phyloP scores from a whole-genome alignment of 768 basidiomycete species.

The Pholiota conissans region DNA sequence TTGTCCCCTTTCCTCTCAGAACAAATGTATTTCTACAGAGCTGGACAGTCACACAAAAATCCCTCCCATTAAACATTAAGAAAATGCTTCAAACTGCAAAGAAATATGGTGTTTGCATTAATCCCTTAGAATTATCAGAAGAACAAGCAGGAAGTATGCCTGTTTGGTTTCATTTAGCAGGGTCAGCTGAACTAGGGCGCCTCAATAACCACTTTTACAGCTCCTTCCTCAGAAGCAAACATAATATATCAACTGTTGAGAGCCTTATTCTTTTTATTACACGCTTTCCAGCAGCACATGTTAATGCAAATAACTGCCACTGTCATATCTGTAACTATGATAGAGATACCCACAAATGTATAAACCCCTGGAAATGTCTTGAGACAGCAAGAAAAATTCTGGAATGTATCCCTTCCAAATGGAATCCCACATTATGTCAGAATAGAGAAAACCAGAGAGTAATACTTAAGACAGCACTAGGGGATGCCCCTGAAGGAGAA shows the following conservation, averaged over 20 bases:
- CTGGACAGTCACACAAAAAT: neutral
- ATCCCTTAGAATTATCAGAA: neutral
- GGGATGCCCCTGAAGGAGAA: neutral
- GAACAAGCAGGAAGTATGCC: neutral
- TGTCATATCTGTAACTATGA: neutral
- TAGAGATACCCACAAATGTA: neutral
- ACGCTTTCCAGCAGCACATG: neutral
- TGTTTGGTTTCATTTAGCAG: neutral
- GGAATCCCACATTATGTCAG: neutral
- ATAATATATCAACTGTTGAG: neutral
- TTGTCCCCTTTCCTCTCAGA: neutral
- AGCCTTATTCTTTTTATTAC: neutral
- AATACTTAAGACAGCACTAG: no score
- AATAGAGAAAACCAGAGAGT: neutral
- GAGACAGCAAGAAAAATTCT: neutral
- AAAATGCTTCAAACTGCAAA: neutral
- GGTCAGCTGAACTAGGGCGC: neutral
- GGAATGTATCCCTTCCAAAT: neutral
- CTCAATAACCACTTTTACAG: constrained; percentile 1
- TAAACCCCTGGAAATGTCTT: neutral
- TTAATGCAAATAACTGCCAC: neutral
- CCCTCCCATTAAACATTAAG: neutral
- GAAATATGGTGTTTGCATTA: neutral
- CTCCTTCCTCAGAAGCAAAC: neutral
- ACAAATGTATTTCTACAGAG: neutral